Percentiles rank a stretch among this genome's conserved stretches.
Evolutionary conservation across 352 stramenopile species (phyloP).

Genomic region (Poterioochromonas sp.): DNA sequence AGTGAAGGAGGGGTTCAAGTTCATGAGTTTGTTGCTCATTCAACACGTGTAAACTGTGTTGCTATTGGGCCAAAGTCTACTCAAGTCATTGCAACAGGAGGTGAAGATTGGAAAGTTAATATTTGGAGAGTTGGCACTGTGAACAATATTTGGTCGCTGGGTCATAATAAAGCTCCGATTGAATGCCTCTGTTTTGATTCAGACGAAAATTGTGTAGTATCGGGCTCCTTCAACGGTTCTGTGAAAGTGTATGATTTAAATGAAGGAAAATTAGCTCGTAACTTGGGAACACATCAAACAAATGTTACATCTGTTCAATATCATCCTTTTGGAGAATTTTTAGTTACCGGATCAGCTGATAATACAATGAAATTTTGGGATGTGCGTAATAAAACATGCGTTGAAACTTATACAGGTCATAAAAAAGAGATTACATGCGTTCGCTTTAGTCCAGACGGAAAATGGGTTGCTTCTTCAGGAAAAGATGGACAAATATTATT

Average conservation of each 20-base stretch:
- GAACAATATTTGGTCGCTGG: constrained; percentile 44
- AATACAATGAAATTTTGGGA: constrained; percentile 41
- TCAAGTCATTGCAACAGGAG: constrained; percentile 46
- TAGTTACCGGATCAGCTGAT: constrained; percentile 37
- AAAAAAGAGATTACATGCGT: constrained; percentile 31
- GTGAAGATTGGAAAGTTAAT: constrained; percentile 47
- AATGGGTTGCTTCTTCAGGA: constrained; percentile 37
- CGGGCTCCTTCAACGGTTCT: constrained; percentile 7
- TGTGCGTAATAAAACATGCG: constrained; percentile 34
- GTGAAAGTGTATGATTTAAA: constrained; percentile 35
- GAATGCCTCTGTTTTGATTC: constrained; percentile 47
- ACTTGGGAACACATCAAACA: constrained; percentile 10
- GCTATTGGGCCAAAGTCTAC: constrained; percentile 42
- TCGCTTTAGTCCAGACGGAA: constrained; percentile 39
- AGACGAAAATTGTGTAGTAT: constrained; percentile 42
- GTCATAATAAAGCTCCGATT: constrained; percentile 44
- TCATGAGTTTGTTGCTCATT: constrained; percentile 47
- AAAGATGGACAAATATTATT: constrained; percentile 38
- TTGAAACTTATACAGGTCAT: constrained; percentile 39
- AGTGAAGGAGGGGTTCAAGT: background rate
- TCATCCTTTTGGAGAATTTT: constrained; percentile 39
- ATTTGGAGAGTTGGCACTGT: constrained; percentile 45
- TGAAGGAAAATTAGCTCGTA: constrained; percentile 30
- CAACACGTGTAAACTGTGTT: constrained; percentile 44
- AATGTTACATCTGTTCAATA: constrained; percentile 36